These are phyloP conservation scores for Didymella pinodella DNA, from an alignment of 2,329 filamentous ascomycete species.

Conservation along the genomic window DNA sequence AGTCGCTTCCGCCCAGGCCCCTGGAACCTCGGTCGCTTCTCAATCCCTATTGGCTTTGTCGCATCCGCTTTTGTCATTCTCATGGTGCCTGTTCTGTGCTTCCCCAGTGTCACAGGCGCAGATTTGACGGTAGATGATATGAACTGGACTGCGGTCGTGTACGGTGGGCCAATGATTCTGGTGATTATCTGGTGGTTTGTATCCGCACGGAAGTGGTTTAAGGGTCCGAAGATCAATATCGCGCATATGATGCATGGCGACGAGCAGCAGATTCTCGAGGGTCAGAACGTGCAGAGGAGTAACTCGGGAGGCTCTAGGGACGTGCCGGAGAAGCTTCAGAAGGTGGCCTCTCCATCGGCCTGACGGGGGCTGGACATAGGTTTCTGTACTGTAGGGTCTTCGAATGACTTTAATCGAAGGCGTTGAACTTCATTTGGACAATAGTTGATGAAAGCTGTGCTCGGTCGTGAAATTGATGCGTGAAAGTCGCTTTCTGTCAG, in stretches of 20 bases:
- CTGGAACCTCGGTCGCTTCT: conserved; percentile 71
- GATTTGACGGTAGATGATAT: conserved; percentile 63
- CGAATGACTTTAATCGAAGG: background rate
- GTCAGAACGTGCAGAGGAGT: conserved; percentile 16
- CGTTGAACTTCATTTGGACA: background rate
- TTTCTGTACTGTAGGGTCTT: background rate
- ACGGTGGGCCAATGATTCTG: conserved; percentile 68
- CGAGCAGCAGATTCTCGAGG: conserved; percentile 52
- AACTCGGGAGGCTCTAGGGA: conserved; percentile 3
- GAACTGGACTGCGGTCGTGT: conserved; percentile 75
- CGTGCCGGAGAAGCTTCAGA: conserved; percentile 15
- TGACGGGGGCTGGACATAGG: background rate
- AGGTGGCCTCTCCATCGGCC: conserved; percentile 5
- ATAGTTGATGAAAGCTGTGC: background rate
- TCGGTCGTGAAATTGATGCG: background rate
- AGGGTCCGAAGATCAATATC: conserved; percentile 73
- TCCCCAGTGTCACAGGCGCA: conserved; percentile 65
- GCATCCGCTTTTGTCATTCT: conserved; percentile 68
- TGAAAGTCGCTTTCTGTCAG: background rate
- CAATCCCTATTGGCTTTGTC: conserved; percentile 63
- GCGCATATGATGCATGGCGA: conserved; percentile 61
- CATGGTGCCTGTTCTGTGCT: conserved; percentile 73
- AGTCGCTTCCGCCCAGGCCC: conserved; percentile 71
- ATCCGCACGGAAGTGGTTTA: conserved; percentile 72
- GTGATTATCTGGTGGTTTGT: conserved; percentile 70